Conservation (phyloP, 768 basidiomycete genomes). For the Pholiota microspora region DNA sequence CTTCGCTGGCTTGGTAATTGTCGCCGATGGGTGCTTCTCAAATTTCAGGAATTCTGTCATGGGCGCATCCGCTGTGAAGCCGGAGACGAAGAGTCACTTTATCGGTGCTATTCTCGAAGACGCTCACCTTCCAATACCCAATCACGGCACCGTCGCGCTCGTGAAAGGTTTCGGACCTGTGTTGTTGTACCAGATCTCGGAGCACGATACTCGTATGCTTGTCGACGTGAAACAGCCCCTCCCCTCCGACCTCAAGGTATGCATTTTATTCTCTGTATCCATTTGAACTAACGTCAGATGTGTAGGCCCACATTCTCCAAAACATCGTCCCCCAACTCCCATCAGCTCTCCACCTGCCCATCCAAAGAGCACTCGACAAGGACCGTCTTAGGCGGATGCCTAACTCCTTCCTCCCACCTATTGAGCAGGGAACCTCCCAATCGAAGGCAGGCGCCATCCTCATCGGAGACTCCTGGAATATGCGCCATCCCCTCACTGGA, state of each 20-base stretch:
- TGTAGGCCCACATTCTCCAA: constrained; percentile 63
- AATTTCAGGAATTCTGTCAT: constrained; percentile 81
- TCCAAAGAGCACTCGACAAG: constrained; percentile 68
- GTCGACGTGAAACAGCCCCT: constrained; percentile 85
- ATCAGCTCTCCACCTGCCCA: constrained; percentile 57
- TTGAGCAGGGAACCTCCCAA: constrained; percentile 55
- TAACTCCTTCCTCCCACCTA: constrained; percentile 87
- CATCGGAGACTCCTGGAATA: constrained; percentile 96
- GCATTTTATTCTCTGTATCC: constrained; percentile 14
- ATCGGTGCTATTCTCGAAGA: constrained; percentile 84
- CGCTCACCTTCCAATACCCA: constrained; percentile 64
- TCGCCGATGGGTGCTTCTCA: constrained; percentile 95
- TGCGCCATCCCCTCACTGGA: constrained; percentile 98
- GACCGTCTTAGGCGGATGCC: constrained; percentile 91
- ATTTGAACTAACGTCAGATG: constrained; percentile 1
- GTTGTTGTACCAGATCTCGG: constrained; percentile 87
- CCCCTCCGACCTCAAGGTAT: constrained; percentile 77
- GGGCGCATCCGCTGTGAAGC: constrained; percentile 46
- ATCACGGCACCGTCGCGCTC: constrained; percentile 83
- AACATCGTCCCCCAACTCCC: constrained; percentile 86
- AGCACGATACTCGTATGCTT: constrained; percentile 89
- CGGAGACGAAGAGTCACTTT: constrained; percentile 72
- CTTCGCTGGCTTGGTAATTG: constrained; percentile 75
- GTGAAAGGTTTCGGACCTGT: constrained; percentile 84
- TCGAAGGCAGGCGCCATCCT: constrained; percentile 74